These are phyloP conservation scores for Podospora australis DNA, from an alignment of 495 filamentous ascomycete genomes.

Conservation along the genomic window DNA sequence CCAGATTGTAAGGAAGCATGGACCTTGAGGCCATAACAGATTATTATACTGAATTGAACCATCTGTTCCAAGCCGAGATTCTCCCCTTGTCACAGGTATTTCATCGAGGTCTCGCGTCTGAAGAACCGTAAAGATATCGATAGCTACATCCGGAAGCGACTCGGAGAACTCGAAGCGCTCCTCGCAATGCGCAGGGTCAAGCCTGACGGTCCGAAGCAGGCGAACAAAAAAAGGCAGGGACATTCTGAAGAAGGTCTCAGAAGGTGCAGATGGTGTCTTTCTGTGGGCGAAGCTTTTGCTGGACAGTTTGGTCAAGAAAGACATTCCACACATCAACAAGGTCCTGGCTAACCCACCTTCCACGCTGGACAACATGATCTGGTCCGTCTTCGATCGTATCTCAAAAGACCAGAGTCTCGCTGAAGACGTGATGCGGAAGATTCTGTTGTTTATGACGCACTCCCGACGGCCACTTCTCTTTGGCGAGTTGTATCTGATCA, in stretches of 20 bases:
- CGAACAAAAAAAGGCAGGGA: slow-evolving; percentile 6
- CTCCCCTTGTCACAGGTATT: background rate
- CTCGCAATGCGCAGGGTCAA: slow-evolving; percentile 7
- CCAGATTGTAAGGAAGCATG: no score
- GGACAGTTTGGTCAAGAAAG: slow-evolving; percentile 8
- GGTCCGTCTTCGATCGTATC: slow-evolving; percentile 11
- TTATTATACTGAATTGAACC: no score
- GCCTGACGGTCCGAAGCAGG: slow-evolving; percentile 3
- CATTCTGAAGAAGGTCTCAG: slow-evolving; percentile 9
- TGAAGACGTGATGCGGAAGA: slow-evolving; percentile 6
- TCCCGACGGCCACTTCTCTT: slow-evolving; percentile 7
- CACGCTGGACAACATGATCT: slow-evolving; percentile 12
- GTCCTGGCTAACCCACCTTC: slow-evolving; percentile 7
- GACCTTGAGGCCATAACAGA: slow-evolving; percentile 2
- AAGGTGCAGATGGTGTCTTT: slow-evolving; percentile 11
- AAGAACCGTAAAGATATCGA: slow-evolving; percentile 10
- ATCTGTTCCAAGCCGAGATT: no score
- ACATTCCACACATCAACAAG: slow-evolving; percentile 7
- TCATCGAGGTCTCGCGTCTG: slow-evolving; percentile 7
- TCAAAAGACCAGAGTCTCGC: slow-evolving; percentile 6
- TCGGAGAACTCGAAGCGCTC: slow-evolving; percentile 8
- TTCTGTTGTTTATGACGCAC: slow-evolving; percentile 11
- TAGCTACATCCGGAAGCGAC: slow-evolving; percentile 10
- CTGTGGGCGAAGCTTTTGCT: slow-evolving; percentile 12
- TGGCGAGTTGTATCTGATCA: slow-evolving; percentile 7